Evolutionary conservation across 495 filamentous ascomycete species (phyloP).

Genomic region (Bacidia gigantensis): DNA sequence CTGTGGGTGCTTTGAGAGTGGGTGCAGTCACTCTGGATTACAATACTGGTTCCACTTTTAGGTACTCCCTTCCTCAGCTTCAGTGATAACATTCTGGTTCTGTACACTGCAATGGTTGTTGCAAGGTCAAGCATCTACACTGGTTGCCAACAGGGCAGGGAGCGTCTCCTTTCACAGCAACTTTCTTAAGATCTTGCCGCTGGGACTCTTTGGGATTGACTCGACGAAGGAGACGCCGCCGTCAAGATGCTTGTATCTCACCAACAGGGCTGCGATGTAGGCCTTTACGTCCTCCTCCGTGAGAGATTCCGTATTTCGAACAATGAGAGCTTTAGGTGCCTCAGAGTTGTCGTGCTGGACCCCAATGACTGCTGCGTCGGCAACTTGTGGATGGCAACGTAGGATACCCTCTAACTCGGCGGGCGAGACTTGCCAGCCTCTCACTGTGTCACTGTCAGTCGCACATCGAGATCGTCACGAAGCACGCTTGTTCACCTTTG

Average conservation of each 20-base stretch:
- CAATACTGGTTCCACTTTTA: too few species aligned
- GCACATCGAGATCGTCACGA: not conserved
- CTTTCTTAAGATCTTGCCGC: conserved; percentile 64
- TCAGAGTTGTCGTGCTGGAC: conserved; percentile 47
- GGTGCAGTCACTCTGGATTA: too few species aligned
- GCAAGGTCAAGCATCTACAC: too few species aligned
- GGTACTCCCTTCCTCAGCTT: too few species aligned
- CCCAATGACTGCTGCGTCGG: conserved; percentile 68
- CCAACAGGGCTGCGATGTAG: conserved; percentile 47
- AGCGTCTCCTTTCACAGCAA: conserved; percentile 42
- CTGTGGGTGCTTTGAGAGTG: too few species aligned
- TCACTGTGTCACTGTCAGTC: conserved; percentile 27
- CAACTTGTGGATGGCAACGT: conserved; percentile 51
- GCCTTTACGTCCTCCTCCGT: conserved; percentile 42
- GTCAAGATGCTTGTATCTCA: conserved; percentile 51
- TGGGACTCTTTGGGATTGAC: conserved; percentile 57
- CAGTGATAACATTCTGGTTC: too few species aligned
- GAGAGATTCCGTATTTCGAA: conserved; percentile 28
- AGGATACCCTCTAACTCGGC: conserved; percentile 71
- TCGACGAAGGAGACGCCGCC: conserved; percentile 57
- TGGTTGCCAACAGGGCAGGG: not conserved
- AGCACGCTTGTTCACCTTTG: conserved; percentile 33
- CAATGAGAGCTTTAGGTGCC: conserved; percentile 55
- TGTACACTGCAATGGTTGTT: too few species aligned
- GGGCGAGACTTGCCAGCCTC: conserved; percentile 73